Evolutionary conservation across 345 rosid species (phyloP).

Genomic region (Gossypium sturtianum): DNA sequence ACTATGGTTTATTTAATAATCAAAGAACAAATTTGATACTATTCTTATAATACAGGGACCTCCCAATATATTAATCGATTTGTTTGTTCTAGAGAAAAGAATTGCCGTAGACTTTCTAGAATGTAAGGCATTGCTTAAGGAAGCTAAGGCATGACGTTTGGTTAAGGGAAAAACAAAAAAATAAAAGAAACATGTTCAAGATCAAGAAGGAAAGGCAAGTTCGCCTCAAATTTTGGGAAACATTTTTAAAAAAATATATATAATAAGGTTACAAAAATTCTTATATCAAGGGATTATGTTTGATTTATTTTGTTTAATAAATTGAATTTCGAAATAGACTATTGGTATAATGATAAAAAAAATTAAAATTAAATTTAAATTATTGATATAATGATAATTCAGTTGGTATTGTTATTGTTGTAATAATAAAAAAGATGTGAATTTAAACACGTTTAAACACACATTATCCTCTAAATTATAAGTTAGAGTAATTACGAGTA

Average conservation of each 20-base stretch:
- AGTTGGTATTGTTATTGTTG: too few species aligned
- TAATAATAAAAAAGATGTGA: too few species aligned
- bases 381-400: too few species aligned
- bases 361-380: too few species aligned
- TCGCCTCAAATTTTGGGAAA: neutral
- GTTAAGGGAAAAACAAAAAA: neutral
- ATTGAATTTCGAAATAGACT: neutral
- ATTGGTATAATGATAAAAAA: too few species aligned
- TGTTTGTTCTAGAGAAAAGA: neutral
- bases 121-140: neutral
- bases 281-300: neutral
- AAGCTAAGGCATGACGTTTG: neutral
- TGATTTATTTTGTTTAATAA: neutral
- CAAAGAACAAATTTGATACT: too few species aligned
- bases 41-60: too few species aligned
- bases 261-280: neutral
- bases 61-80: too few species aligned
- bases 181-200: neutral
- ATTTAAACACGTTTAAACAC: too few species aligned
- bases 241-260: neutral
- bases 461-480: too few species aligned
- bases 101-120: constrained; percentile 10
- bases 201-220: neutral
- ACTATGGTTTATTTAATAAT: too few species aligned
- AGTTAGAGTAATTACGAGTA: too few species aligned